These are phyloP conservation scores for Neltuma alba DNA, from an alignment of 306 rosid genomes.

Conservation along the genomic window DNA sequence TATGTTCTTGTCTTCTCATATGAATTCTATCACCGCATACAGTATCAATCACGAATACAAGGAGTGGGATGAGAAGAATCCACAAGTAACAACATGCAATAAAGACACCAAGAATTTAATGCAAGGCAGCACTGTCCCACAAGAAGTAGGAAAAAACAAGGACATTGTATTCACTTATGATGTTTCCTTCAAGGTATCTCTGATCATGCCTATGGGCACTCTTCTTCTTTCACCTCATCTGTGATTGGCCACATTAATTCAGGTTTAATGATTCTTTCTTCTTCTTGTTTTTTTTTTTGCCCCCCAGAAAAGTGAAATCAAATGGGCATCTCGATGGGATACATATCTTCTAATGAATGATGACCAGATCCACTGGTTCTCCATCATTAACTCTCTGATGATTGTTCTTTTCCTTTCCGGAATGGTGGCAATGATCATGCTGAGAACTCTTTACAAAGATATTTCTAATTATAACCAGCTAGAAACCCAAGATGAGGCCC, in stretches of 20 bases:
- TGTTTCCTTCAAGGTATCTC: conserved; percentile 87
- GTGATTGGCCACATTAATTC: conserved; percentile 15
- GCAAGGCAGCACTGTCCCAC: conserved; percentile 88
- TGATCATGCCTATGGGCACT: conserved; percentile 28
- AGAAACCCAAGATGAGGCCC: conserved; percentile 99
- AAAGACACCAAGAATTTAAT: conserved; percentile 85
- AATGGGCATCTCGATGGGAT: conserved; percentile 99
- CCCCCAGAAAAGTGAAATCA: conserved; percentile 95
- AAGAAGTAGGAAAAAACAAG: conserved; percentile 85
- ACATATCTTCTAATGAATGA: conserved; percentile 99
- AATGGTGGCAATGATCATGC: conserved; percentile 99
- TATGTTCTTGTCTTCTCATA: conserved; percentile 16
- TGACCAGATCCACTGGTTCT: conserved; percentile 99
- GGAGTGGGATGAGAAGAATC: conserved; percentile 84
- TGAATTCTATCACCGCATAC: conserved; percentile 36
- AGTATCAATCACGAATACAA: conserved; percentile 92
- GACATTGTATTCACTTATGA: conserved; percentile 89
- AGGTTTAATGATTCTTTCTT: conserved; percentile 22
- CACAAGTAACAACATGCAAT: conserved; percentile 85
- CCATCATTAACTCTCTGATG: conserved; percentile 97
- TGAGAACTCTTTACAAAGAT: conserved; percentile 98
- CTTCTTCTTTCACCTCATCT: conserved; percentile 8
- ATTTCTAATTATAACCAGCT: conserved; percentile 98
- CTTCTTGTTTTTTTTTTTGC: conserved; percentile 21
- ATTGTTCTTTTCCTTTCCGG: conserved; percentile 99